A percentile compares a stretch with the other conserved stretches of the same genome.
These are phyloP conservation scores for Carex sylvatica DNA, from an alignment of 202 grass and related monocot genomes.

Conservation along the genomic window DNA sequence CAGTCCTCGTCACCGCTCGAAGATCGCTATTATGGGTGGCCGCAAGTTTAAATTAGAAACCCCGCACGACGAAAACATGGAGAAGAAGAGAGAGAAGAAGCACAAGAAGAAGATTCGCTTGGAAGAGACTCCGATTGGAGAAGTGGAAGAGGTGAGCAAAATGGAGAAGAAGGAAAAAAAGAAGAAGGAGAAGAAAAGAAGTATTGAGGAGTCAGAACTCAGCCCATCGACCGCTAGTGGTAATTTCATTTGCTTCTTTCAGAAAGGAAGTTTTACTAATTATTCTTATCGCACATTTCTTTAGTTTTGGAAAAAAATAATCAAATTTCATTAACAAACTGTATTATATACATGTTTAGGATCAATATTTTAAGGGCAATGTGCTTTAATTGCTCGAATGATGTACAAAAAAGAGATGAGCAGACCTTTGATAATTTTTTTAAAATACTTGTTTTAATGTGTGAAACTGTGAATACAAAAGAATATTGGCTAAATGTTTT, in stretches of 20 bases:
- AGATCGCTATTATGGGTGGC: constrained; percentile 27
- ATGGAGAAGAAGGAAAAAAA: constrained; percentile 60
- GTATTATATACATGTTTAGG: neutral
- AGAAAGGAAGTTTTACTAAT: neutral
- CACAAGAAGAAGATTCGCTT: constrained; percentile 8
- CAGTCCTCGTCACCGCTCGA: constrained; percentile 10
- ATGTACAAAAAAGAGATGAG: neutral
- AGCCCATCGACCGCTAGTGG: constrained; percentile 18
- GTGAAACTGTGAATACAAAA: neutral
- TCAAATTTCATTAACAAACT: neutral
- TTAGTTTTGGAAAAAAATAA: neutral
- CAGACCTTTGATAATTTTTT: neutral
- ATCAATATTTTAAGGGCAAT: neutral
- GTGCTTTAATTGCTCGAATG: neutral
- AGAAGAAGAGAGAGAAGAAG: constrained; percentile 39
- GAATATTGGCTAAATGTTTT: neutral
- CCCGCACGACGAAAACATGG: neutral
- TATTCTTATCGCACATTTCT: neutral
- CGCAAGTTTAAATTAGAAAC: constrained; percentile 30
- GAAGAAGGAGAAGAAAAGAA: constrained; percentile 36
- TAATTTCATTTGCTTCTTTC: neutral
- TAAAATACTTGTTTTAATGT: neutral
- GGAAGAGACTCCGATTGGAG: neutral
- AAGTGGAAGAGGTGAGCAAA: constrained; percentile 33
- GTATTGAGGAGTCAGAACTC: constrained; percentile 14